These are phyloP conservation scores for Metarhizium album DNA, from an alignment of 2,329 filamentous ascomycete species.

Conservation along the genomic window DNA sequence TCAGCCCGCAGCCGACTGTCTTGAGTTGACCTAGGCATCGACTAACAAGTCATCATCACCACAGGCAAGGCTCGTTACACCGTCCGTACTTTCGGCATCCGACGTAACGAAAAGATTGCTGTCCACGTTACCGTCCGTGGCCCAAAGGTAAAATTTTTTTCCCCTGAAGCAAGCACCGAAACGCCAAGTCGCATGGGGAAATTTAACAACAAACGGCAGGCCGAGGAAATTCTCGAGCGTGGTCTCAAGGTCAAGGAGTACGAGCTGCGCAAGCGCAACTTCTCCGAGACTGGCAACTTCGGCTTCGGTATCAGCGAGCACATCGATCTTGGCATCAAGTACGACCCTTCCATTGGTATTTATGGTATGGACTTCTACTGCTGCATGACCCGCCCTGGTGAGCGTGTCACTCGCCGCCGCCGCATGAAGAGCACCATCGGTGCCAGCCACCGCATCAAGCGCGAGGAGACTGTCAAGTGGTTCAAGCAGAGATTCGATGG, in stretches of 20 bases:
- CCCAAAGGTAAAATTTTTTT: slow-evolving; percentile 47
- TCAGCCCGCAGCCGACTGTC: not conserved
- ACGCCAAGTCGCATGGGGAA: not conserved
- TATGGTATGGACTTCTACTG: slow-evolving; percentile 99
- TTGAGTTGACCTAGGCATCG: slow-evolving; percentile 4
- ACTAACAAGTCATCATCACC: slow-evolving; percentile 9
- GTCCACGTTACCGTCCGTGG: slow-evolving; percentile 99
- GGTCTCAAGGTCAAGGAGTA: slow-evolving; percentile 99
- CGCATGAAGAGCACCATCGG: slow-evolving; percentile 82
- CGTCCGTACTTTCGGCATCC: slow-evolving; percentile 99
- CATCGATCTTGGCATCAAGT: slow-evolving; percentile 99
- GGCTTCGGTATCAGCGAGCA: slow-evolving; percentile 99
- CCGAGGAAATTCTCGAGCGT: slow-evolving; percentile 99
- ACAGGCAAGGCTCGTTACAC: slow-evolving; percentile 99
- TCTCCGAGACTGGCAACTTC: slow-evolving; percentile 99
- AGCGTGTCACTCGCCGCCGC: slow-evolving; percentile 92
- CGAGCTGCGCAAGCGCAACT: slow-evolving; percentile 98
- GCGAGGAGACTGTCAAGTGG: slow-evolving; percentile 95
- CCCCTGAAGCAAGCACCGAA: not conserved
- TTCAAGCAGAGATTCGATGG: slow-evolving; percentile 87
- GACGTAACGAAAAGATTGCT: slow-evolving; percentile 99
- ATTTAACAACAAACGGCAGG: slow-evolving; percentile 36
- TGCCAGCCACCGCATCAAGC: slow-evolving; percentile 83
- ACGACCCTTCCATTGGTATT: slow-evolving; percentile 95
- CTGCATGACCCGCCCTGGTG: slow-evolving; percentile 99